Percentiles rank a stretch among this genome's conserved stretches.
Conservation (phyloP, 2,329 filamentous ascomycete species). For the Westerdykella sp. region DNA sequence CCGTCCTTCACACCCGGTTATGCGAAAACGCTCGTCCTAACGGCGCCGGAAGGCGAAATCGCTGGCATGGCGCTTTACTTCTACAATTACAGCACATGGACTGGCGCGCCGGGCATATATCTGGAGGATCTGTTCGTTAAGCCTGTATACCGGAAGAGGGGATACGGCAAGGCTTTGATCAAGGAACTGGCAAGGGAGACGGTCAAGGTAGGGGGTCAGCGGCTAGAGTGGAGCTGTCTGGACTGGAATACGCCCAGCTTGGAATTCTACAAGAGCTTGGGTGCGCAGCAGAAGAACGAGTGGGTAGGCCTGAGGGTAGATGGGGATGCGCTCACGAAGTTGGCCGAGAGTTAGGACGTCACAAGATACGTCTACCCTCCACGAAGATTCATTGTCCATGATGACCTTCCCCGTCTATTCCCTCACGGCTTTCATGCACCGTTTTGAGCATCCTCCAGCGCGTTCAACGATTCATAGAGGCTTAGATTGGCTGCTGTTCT, state of each 20-base stretch:
- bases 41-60: conserved; percentile 39
- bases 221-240: conserved; percentile 85
- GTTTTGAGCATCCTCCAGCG: too few relatives aligned
- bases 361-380: too few relatives aligned
- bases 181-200: conserved; percentile 74
- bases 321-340: conserved; percentile 55
- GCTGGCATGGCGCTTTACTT: conserved; percentile 87
- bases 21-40: conserved; percentile 68
- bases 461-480: too few relatives aligned
- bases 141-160: conserved; percentile 61
- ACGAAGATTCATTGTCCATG: too few relatives aligned
- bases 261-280: conserved; percentile 65
- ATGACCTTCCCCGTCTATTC: too few relatives aligned
- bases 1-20: conserved; percentile 50
- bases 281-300: conserved; percentile 60
- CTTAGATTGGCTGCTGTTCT: too few relatives aligned
- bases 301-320: conserved; percentile 75
- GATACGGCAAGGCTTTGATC: conserved; percentile 73
- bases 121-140: conserved; percentile 89
- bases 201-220: conserved; percentile 61
- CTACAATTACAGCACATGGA: conserved; percentile 94
- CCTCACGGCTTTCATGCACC: too few relatives aligned
- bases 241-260: conserved; percentile 93
- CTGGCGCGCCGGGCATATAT: conserved; percentile 78
- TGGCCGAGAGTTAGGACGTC: conserved; percentile 38